Conservation (phyloP, 73 alveolate species). For the Tetrahymena borealis region DNA sequence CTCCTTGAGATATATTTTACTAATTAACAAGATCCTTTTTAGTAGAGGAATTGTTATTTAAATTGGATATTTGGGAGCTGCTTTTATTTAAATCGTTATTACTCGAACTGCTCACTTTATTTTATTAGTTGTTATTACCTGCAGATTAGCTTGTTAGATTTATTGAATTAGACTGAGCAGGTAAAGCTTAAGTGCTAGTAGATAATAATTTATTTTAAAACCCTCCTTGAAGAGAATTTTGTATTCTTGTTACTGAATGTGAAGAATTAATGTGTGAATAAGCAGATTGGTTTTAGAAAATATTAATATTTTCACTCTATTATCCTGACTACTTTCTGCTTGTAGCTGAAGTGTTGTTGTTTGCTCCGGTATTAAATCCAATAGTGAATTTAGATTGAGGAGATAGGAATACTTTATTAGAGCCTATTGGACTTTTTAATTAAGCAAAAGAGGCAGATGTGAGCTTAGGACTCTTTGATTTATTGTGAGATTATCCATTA, state of each 20-base stretch:
- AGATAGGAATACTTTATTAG: neutral
- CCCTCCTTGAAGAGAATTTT: neutral
- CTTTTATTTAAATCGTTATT: neutral
- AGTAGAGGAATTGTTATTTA: neutral
- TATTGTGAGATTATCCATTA: neutral
- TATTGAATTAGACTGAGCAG: neutral
- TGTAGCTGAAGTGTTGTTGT: neutral
- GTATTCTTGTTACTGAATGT: neutral
- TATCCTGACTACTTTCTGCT: neutral
- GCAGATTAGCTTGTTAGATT: neutral
- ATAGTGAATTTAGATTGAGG: neutral
- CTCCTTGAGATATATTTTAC: too few relatives aligned
- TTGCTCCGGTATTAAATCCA: neutral
- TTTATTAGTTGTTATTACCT: neutral
- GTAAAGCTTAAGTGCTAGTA: neutral
- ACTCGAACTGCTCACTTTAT: neutral
- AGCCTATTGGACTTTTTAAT: neutral
- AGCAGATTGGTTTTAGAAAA: neutral
- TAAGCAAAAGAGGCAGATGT: neutral
- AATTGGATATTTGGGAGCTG: neutral
- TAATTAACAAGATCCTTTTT: too few relatives aligned
- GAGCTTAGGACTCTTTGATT: neutral
- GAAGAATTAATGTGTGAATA: neutral
- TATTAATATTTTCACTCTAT: neutral
- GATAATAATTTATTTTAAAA: neutral